Evolutionary conservation across 2,329 filamentous ascomycete genomes (phyloP), one percentile per base, ranked within the genome.

Genomic region (Calonectria leucothoes): DNA sequence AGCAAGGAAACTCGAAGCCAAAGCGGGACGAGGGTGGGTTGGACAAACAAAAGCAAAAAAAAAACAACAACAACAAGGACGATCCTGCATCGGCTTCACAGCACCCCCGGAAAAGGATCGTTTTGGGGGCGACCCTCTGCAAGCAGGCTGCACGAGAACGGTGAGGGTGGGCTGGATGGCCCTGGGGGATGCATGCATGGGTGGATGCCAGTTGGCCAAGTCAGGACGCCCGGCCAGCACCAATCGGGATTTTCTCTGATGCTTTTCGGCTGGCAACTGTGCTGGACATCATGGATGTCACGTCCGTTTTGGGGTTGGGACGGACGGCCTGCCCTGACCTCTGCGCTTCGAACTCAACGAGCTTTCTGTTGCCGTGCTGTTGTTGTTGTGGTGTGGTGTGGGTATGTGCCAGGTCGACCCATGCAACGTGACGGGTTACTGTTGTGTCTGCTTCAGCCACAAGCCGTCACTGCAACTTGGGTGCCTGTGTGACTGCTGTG

Each of bases 71-170:
- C 49, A 73, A 59, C 64, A 69, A 73, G 71, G 71, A 35, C 67
- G 72, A 69, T 68, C 70, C 73, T 75, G 73, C 64, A 67, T 45
- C 25, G 37, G 42, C 64, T 52, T 39, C 23, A 61, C 37, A 31
- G 37, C n/a, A 25, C 33, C 37, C 48, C 67, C 61, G 52, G 66
- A 31, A 68, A 74, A 45, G 52, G 66, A 77, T 61, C 63, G 57
- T 76, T 74, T 72, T 77, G 61, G 57, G 55, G 67, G 70, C 63
- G 70, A 57, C 68, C 49, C 66, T 78, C 70, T 74, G 71, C 75
- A 71, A 64, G 49, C 45, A 73, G 71, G 72, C 71, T 79, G 75
- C 77, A 78, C 74, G 70, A 77, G 74, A 78, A 78, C 77, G 74
- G 78, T 79, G 78, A 80, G 69, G 72, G 68, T 68, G 68, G 72